Evolutionary conservation across 371 early-diverging fungal species (phyloP).

Genomic region (Pancytospora philotis): DNA sequence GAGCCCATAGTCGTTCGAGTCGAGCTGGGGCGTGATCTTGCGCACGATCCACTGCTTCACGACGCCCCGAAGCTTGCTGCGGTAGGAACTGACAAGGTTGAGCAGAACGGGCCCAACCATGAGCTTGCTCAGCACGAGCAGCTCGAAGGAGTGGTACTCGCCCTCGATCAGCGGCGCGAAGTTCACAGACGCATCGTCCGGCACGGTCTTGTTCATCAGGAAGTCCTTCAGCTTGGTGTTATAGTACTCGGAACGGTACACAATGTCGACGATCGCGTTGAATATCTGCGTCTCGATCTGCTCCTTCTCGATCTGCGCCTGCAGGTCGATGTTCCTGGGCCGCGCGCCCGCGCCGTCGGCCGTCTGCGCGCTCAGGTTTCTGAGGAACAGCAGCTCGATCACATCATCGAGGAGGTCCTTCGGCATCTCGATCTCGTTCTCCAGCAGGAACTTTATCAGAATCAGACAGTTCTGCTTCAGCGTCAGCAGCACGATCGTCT

Average conservation of each 20-base stretch:
- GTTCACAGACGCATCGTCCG: conserved; percentile 42
- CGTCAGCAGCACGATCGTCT: conserved; percentile 23
- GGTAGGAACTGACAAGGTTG: conserved; percentile 32
- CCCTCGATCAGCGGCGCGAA: conserved; percentile 17
- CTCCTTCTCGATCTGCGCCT: conserved; percentile 27
- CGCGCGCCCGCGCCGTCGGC: background rate
- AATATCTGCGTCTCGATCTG: conserved; percentile 31
- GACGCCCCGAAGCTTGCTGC: conserved; percentile 30
- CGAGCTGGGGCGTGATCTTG: conserved; percentile 13
- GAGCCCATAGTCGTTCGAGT: background rate
- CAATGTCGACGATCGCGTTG: conserved; percentile 33
- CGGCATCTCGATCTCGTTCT: conserved; percentile 15
- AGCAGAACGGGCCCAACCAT: conserved; percentile 30
- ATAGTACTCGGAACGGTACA: conserved; percentile 25
- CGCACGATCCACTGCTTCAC: conserved; percentile 32
- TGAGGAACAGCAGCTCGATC: conserved; percentile 22
- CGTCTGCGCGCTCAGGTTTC: background rate
- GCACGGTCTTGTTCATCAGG: conserved; percentile 23
- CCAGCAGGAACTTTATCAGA: conserved; percentile 24
- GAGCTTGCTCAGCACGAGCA: conserved; percentile 28
- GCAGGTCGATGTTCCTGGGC: background rate
- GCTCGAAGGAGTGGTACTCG: conserved; percentile 41
- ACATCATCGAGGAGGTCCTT: conserved; percentile 15
- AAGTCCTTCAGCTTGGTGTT: conserved; percentile 22
- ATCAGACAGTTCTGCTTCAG: conserved; percentile 34